Conservation (phyloP, 192 early-diverging fungal species). For the Rhizophagus clarus region DNA sequence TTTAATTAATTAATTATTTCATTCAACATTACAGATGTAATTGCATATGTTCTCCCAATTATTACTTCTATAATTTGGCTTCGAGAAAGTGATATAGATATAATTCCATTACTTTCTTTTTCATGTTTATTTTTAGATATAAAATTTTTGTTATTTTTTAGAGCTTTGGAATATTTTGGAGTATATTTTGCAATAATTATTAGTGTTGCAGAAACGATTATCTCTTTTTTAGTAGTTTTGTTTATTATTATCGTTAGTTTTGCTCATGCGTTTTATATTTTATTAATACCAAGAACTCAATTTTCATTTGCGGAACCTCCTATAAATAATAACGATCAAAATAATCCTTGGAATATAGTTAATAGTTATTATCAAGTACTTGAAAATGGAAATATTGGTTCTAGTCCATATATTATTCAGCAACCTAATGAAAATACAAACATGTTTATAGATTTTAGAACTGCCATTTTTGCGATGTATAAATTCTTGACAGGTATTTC, state of each 20-base stretch:
- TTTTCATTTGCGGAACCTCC: not conserved
- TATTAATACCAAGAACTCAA: not conserved
- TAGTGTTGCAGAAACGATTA: not conserved
- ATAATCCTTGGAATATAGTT: slow-evolving; percentile 15
- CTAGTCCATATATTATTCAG: not conserved
- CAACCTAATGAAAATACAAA: slow-evolving; percentile 8
- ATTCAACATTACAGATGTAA: no score
- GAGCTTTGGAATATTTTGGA: no score
- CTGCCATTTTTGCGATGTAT: not conserved
- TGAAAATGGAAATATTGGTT: no score
- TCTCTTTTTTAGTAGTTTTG: slow-evolving; percentile 2
- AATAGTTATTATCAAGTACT: not conserved
- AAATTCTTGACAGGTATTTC: not conserved
- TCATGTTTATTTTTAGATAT: no score
- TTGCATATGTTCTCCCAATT: no score
- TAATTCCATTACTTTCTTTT: no score
- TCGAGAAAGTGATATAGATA: no score
- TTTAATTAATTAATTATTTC: no score
- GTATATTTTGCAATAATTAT: no score
- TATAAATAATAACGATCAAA: slow-evolving; percentile 11
- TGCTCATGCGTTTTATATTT: slow-evolving; percentile 12
- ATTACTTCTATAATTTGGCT: no score
- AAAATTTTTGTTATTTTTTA: no score
- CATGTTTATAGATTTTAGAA: not conserved
- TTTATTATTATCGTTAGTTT: not conserved